phyloP scores from a whole-genome alignment of 345 rosid genomes.

The Durio zibethinus region DNA sequence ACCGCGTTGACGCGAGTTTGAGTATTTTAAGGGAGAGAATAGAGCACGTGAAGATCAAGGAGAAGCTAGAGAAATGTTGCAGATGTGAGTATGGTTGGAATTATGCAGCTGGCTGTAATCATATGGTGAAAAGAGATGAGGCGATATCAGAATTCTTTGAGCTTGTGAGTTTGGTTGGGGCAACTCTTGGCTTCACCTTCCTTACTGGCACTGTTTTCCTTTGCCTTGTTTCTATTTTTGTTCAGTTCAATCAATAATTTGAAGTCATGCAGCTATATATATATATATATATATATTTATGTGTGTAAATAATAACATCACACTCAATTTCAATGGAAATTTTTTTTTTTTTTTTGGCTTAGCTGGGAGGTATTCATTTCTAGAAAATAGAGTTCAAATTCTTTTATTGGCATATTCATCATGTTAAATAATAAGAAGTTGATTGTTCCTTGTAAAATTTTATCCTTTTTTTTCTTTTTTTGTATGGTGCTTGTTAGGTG shows the following conservation, averaged over 20 bases:
- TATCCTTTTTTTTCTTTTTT: neutral
- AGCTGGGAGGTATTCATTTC: neutral
- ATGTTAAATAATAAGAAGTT: neutral
- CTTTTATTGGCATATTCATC: neutral
- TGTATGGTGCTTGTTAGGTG: neutral
- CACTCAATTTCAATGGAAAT: neutral
- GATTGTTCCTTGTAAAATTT: neutral
- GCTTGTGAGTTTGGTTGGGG: slow-evolving; percentile 29
- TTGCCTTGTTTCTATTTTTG: slow-evolving; percentile 35
- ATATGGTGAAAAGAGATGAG: slow-evolving; percentile 23
- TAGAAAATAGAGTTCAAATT: neutral
- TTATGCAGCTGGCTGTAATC: slow-evolving; percentile 27
- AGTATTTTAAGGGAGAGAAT: slow-evolving; percentile 46
- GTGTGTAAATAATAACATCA: neutral
- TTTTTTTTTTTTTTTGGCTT: too few species aligned
- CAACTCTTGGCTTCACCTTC: slow-evolving; percentile 39
- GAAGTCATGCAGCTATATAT: neutral
- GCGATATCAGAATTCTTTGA: slow-evolving; percentile 26
- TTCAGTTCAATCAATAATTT: slow-evolving; percentile 27
- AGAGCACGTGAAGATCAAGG: slow-evolving; percentile 40
- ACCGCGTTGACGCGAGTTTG: slow-evolving; percentile 41
- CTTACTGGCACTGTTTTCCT: slow-evolving; percentile 34
- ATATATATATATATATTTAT: neutral
- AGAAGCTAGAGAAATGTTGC: slow-evolving; percentile 51
- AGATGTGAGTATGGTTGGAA: slow-evolving; percentile 46